Base-by-base conservation (phyloP, 2,329 filamentous ascomycete species). In the Xylariaceae sp. region DNA sequence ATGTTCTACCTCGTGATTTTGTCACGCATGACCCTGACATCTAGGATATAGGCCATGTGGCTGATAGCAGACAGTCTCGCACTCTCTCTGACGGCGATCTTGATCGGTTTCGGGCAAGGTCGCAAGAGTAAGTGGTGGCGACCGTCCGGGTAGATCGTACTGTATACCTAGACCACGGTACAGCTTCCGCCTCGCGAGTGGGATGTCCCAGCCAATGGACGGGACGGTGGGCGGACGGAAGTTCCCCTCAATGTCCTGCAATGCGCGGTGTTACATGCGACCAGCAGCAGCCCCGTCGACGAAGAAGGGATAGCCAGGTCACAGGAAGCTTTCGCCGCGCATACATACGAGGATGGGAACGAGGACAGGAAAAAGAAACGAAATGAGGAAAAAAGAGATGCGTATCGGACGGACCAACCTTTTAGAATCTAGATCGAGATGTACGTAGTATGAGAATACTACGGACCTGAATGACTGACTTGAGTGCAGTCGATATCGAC, bases 281-380 rank as follows among this genome's bases (percentile, higher is more conserved):
- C 34, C 11, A 50, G 44, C 23, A 30, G 23, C 23, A 30, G 23
- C 23, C 39, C 42, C 13, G 39, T 48, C 44, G 13, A 35, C 51
- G 51, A 50, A 47, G 45, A 35, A 44, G 34, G 42, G 34, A 17
- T 9, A 47, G 44, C 39, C 47, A 54, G 51, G 55, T 56, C 51
- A 52, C 53, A 59, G 42, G 51, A 64, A 58, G 56, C 60, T 62
- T 55, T 56, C 37, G 52, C 35, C 30, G 56, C 61, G 58, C 62
- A 62, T 62, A 42, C 37, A 42, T 42, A 54, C 37, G 34, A 53
- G 44, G 47, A 53, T 49, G 34, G 18, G 44, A 44, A 13, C 44
- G 51, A 48, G 11, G 37, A 49, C 35, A 56, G 56, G 47, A 23
- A 51, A 51, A 47, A 59, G 56, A 37, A 34, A 59, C 17, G 18